These are phyloP conservation scores for Teunomyces aglyptinius DNA, from an alignment of 805 yeast species.

Conservation along the genomic window DNA sequence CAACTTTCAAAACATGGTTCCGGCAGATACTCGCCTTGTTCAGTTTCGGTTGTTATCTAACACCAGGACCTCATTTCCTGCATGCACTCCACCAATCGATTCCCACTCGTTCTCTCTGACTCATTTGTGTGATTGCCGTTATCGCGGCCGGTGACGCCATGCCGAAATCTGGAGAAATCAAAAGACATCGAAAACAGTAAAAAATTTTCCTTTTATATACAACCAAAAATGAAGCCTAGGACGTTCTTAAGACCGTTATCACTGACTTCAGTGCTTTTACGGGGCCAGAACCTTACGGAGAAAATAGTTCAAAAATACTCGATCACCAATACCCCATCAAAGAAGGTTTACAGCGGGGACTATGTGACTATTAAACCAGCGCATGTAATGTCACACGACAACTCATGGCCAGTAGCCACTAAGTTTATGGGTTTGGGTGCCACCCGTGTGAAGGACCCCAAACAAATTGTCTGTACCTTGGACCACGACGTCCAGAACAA, in stretches of 20 bases:
- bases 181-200: not conserved
- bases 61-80: not conserved
- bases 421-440: slow-evolving; percentile 97
- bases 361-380: slow-evolving; percentile 94
- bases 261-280: slow-evolving; percentile 5
- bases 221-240: not conserved
- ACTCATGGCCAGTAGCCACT: slow-evolving; percentile 98
- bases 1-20: not conserved
- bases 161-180: slow-evolving; percentile 4
- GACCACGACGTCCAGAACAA: slow-evolving; percentile 98
- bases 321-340: slow-evolving; percentile 75
- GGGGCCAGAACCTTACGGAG: slow-evolving; percentile 87
- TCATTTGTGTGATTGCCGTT: slow-evolving; percentile 11
- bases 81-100: slow-evolving; percentile 13
- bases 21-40: not conserved
- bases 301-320: slow-evolving; percentile 94
- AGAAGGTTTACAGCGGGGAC: slow-evolving; percentile 83
- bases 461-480: slow-evolving; percentile 92
- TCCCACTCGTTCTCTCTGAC: slow-evolving; percentile 17
- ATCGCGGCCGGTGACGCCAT: slow-evolving; percentile 1
- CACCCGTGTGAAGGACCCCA: slow-evolving; percentile 70
- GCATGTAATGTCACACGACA: slow-evolving; percentile 99
- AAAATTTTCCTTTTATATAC: not conserved
- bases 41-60: not conserved
- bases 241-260: slow-evolving; percentile 6